A percentile compares a stretch with the other conserved stretches of the same genome.
Evolutionary conservation across 2,329 filamentous ascomycete genomes (phyloP).

Genomic region (Dendryphion nanum): DNA sequence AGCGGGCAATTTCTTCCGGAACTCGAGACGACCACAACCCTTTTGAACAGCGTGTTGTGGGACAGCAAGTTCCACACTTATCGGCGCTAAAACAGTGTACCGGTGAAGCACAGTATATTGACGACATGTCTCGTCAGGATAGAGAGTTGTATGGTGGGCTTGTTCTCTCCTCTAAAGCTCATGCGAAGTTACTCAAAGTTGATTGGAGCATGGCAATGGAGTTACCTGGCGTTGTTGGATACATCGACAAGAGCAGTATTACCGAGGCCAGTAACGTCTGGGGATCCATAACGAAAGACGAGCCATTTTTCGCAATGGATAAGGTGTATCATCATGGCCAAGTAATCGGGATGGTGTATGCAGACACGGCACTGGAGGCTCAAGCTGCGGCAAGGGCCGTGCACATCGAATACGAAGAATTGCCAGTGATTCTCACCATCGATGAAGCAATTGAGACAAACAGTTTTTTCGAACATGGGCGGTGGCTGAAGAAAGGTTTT

Average conservation of each 20-base stretch:
- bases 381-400: slow-evolving; percentile 80
- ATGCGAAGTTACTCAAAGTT: slow-evolving; percentile 78
- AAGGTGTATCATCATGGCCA: slow-evolving; percentile 85
- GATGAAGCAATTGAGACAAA: slow-evolving; percentile 88
- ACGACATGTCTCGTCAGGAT: slow-evolving; percentile 80
- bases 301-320: slow-evolving; percentile 86
- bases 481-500: slow-evolving; percentile 75
- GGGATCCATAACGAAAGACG: slow-evolving; percentile 78
- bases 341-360: slow-evolving; percentile 84
- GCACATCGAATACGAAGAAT: slow-evolving; percentile 81
- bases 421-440: slow-evolving; percentile 84
- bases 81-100: slow-evolving; percentile 90
- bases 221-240: slow-evolving; percentile 82
- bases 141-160: slow-evolving; percentile 87
- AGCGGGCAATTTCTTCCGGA: slow-evolving; percentile 76
- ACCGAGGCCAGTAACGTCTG: slow-evolving; percentile 82
- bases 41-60: slow-evolving; percentile 78
- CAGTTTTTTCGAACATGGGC: slow-evolving; percentile 79
- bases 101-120: slow-evolving; percentile 90
- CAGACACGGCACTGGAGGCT: slow-evolving; percentile 72
- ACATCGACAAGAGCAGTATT: slow-evolving; percentile 79
- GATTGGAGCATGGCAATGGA: slow-evolving; percentile 74
- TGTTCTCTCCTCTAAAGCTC: slow-evolving; percentile 82
- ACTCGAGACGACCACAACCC: slow-evolving; percentile 73
- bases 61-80: slow-evolving; percentile 80